phyloP scores from a whole-genome alignment of 805 yeast genomes.

The Saccharomycopsis selenospora region DNA sequence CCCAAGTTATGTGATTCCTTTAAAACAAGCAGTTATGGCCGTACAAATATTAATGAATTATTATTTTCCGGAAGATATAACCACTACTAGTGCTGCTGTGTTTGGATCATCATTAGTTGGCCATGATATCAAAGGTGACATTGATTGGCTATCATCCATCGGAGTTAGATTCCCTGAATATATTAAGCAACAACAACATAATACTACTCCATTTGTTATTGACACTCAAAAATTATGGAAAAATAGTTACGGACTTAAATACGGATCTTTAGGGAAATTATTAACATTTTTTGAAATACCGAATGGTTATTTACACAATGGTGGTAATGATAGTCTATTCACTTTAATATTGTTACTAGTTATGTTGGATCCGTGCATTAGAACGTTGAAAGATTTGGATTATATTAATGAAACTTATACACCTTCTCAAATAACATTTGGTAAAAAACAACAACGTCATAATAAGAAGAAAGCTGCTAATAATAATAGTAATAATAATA shows the following conservation, averaged over 20 bases:
- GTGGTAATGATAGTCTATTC: slow-evolving; percentile 63
- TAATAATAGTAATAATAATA: neutral
- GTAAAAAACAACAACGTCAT: neutral
- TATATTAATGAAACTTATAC: neutral
- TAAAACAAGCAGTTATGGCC: slow-evolving; percentile 32
- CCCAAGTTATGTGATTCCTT: slow-evolving; percentile 35
- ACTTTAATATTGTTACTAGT: slow-evolving; percentile 47
- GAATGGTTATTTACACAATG: slow-evolving; percentile 57
- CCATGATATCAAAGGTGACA: slow-evolving; percentile 50
- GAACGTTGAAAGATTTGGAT: slow-evolving; percentile 24
- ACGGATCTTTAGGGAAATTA: slow-evolving; percentile 39
- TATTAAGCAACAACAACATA: slow-evolving; percentile 4
- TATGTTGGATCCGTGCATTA: slow-evolving; percentile 41
- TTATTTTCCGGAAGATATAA: slow-evolving; percentile 32
- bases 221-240: slow-evolving; percentile 47
- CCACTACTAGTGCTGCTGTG: slow-evolving; percentile 28
- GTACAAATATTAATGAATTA: slow-evolving; percentile 38
- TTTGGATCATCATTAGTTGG: slow-evolving; percentile 41
- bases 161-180: slow-evolving; percentile 41
- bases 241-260: slow-evolving; percentile 34
- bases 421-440: neutral
- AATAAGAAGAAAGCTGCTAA: no score
- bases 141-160: slow-evolving; percentile 40
- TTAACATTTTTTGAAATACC: slow-evolving; percentile 45
- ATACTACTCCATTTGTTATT: slow-evolving; percentile 19